phyloP scores from a whole-genome alignment of 2,329 filamentous ascomycete genomes.

The Alternaria rosae region DNA sequence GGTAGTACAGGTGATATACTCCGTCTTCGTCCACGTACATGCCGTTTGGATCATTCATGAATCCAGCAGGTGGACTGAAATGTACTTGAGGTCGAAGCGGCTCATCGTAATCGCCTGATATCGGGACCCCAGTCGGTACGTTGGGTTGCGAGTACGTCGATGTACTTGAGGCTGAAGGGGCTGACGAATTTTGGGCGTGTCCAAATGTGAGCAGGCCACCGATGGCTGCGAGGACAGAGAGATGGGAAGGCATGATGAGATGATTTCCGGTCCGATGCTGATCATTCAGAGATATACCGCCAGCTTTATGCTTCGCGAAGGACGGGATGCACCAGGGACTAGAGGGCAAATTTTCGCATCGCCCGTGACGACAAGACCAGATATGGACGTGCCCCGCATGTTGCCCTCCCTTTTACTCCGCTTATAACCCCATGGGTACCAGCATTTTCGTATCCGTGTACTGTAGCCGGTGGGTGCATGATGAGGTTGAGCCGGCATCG shows the following conservation, averaged over 20 bases:
- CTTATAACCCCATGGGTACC: neutral
- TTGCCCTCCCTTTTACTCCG: neutral
- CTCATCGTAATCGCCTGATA: constrained; percentile 53
- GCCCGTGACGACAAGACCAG: neutral
- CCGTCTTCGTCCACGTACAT: constrained; percentile 66
- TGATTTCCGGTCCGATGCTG: neutral
- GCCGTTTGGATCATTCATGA: constrained; percentile 71
- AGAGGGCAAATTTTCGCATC: neutral
- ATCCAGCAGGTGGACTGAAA: constrained; percentile 60
- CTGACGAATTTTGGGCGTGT: neutral
- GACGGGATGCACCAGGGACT: neutral
- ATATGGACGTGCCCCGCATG: neutral
- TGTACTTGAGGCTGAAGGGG: neutral
- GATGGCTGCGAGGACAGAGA: constrained; percentile 2
- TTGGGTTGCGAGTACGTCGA: constrained; percentile 34
- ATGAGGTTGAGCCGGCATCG: neutral
- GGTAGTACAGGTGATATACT: constrained; percentile 71
- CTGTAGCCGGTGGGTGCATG: neutral
- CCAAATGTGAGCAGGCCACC: constrained; percentile 1
- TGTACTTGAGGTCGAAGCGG: constrained; percentile 62
- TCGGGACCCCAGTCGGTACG: constrained; percentile 43
- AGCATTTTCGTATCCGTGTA: neutral
- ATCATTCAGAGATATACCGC: neutral
- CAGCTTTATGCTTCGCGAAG: neutral
- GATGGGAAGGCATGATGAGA: constrained; percentile 3